Base-by-base conservation (phyloP, 208 protist genomes). In the Crithidia brevicula region DNA sequence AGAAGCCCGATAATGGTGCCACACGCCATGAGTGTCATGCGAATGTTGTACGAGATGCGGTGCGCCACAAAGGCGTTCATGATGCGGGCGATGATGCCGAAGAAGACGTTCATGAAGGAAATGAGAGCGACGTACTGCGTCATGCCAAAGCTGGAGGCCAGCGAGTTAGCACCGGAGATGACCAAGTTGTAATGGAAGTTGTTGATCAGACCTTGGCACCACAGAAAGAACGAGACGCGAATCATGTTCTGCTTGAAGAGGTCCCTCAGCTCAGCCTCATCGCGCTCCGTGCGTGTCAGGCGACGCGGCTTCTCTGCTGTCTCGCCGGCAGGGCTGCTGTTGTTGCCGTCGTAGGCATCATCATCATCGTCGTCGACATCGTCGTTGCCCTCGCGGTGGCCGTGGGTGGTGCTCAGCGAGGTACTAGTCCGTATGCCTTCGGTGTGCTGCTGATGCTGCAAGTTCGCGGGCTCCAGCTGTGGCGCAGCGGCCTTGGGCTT, bases 151-250 rank as follows among this genome's bases (percentile, higher is more conserved):
- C 60, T 61, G 13, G 57, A 30, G 18, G 88, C 84, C 4, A 96
- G 67, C 18, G 27, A 57, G 34, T 66, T 64, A 20, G 86, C 79
- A 28, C 80, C 91, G 18, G 89, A 78, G 49, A 94, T 86, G 22
- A 97, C 79, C 34, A 96, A 57, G 60, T 74, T 83, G 74, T 95
- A 96, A 75, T 94, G 86, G 49, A 97, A 94, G 74, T 96, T 97
- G 67, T 97, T 97, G 62, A 97, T 95, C 47, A 93, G 74, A 33
- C 92, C 92, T 16, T 93, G 52, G 27, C 91, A 52, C 71, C 77
- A 92, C 31, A 87, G 31, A 33, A 79, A 84, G 45, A 85, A 69
- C 42, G 66, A 73, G 61, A 74, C 81, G 33, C 82, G 77, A 6
- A 77, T 49, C 4, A 64, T 28, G 30, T 67, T 59, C 22, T 51